phyloP scores from a whole-genome alignment of 2,329 filamentous ascomycete genomes.

The Hypoxylon sp. region DNA sequence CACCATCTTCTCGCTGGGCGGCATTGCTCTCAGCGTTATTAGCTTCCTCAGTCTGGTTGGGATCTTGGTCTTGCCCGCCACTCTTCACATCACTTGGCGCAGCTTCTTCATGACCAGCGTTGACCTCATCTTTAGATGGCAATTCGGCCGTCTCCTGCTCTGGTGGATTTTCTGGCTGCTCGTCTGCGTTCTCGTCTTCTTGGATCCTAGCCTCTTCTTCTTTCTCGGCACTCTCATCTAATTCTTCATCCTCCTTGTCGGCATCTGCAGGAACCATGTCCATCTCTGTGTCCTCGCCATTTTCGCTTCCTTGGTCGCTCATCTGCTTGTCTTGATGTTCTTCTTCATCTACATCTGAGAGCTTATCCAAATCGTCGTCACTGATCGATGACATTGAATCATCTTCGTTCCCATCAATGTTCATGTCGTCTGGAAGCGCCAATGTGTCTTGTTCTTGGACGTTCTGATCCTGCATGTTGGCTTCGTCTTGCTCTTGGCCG shows the following conservation, averaged over 20 bases:
- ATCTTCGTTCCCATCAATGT: constrained; percentile 74
- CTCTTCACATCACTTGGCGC: constrained; percentile 71
- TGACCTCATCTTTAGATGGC: constrained; percentile 53
- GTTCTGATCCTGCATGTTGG: constrained; percentile 74
- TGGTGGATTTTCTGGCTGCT: constrained; percentile 43
- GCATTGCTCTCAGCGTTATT: constrained; percentile 67
- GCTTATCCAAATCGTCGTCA: constrained; percentile 65
- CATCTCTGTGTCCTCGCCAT: constrained; percentile 58
- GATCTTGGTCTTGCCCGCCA: constrained; percentile 71
- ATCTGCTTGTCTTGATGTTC: constrained; percentile 53
- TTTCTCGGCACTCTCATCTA: constrained; percentile 58
- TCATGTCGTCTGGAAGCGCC: constrained; percentile 87
- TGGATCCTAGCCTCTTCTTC: constrained; percentile 44
- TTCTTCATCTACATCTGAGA: constrained; percentile 60
- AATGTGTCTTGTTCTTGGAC: constrained; percentile 83
- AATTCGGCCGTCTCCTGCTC: constrained; percentile 45
- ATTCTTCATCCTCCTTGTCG: constrained; percentile 61
- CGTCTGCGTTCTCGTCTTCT: constrained; percentile 48
- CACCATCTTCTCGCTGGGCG: constrained; percentile 71
- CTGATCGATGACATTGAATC: constrained; percentile 61
- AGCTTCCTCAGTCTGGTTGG: constrained; percentile 69
- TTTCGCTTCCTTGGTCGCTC: constrained; percentile 52
- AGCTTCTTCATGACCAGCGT: constrained; percentile 67
- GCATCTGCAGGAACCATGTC: constrained; percentile 55
- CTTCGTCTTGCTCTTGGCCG: constrained; percentile 62